Evolutionary conservation across 139 green algal species (phyloP), one percentile per base, ranked within the genome.

Genomic region (Marvania coccoides): DNA sequence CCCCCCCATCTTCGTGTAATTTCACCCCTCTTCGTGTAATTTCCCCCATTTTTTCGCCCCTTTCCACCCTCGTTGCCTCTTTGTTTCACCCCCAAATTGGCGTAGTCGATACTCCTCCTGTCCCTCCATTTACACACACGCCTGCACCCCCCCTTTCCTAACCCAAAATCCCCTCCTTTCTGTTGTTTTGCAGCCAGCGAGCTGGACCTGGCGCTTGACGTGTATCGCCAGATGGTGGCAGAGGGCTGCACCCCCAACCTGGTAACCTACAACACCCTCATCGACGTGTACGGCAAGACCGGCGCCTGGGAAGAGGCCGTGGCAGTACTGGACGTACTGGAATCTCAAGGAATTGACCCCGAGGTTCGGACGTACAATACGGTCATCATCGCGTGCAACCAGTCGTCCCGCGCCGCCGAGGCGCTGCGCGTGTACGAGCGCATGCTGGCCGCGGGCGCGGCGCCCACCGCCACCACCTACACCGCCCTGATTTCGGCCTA

Each of bases 291-390:
- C 65, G 80, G 85, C 60, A 93, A 91, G 65, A 87, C 75, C 8
- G 83, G 81, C 0, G 68, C 80, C 19, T 93, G 83, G 86, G 59
- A 77, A 9, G 80, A 87, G 31, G 85, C 83, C 0, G 60, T 89
- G 23, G 46, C 72, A 37, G 79, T 84, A 31, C 63, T 75, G 31
- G 74, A 72, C 46, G 38, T 36, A 3, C 47, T 79, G 29, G 47
- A 64, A 24, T 15, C 40, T 26, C 77, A 89, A 81, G 85, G 82
- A 58, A 89, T 91, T 30, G 81, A 90, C 61, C 83, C 86, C 5
- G 88, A 93, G 61, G 81, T 85, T 29, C 81, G 84, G 42, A 95
- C 88, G 14, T 95, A 93, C 83, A 95, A 95, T 79, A 91, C 89
- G 0, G 60, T 71, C 39, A 84, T 85, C 54, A 84, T 85, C 40